Percentiles rank a stretch among this genome's conserved stretches.
phyloP scores from a whole-genome alignment of 2,329 filamentous ascomycete species.

The Delphinella strobiligena region DNA sequence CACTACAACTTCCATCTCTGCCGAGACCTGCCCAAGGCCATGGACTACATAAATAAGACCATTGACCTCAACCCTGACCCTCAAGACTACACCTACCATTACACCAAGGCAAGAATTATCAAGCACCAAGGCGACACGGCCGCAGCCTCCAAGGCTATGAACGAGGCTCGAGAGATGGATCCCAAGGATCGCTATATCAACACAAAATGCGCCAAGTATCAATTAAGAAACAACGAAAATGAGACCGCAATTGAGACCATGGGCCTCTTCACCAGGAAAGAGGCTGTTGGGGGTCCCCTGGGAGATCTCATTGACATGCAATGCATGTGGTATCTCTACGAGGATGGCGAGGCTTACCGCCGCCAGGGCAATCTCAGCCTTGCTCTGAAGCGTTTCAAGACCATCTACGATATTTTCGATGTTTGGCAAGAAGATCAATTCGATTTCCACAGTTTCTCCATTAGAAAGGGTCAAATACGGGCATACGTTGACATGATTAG shows the following conservation, averaged over 20 bases:
- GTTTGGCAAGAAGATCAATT: constrained; percentile 98
- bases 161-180: constrained; percentile 73
- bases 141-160: constrained; percentile 79
- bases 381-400: constrained; percentile 83
- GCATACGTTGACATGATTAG: constrained; percentile 93
- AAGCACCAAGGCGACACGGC: constrained; percentile 75
- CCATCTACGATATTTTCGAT: constrained; percentile 86
- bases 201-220: constrained; percentile 94
- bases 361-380: constrained; percentile 72
- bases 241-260: constrained; percentile 78
- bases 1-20: constrained; percentile 92
- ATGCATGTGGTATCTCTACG: constrained; percentile 91
- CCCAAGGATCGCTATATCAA: constrained; percentile 94
- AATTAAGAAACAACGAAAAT: constrained; percentile 82
- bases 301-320: constrained; percentile 96
- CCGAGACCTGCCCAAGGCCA: constrained; percentile 70
- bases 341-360: constrained; percentile 83
- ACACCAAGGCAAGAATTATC: constrained; percentile 89
- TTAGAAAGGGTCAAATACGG: constrained; percentile 91
- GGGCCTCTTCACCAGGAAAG: constrained; percentile 86
- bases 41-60: constrained; percentile 71
- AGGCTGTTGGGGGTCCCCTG: constrained; percentile 75
- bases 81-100: constrained; percentile 83
- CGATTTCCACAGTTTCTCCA: constrained; percentile 94
- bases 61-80: constrained; percentile 68